Conservation (phyloP, 306 rosid species). For the Quillaja saponaria region DNA sequence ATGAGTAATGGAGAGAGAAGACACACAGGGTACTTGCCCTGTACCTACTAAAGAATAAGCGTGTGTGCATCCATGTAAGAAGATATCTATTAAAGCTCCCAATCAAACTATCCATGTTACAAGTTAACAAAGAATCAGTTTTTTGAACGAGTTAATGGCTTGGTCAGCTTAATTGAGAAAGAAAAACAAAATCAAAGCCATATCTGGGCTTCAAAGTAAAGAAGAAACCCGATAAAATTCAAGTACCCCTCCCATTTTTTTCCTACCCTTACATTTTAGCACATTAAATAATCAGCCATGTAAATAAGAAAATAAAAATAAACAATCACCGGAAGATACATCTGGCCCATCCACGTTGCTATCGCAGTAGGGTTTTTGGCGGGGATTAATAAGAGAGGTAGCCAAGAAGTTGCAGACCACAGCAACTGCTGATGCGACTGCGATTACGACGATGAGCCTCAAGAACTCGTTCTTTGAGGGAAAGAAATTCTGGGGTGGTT, state of each 20-base stretch:
- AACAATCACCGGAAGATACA: slow-evolving; percentile 47
- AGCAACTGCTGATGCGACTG: slow-evolving; percentile 56
- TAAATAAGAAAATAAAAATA: not conserved
- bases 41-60: too few species aligned
- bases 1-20: not conserved
- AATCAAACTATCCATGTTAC: too few species aligned
- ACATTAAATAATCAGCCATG: not conserved
- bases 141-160: too few species aligned
- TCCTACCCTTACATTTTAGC: not conserved
- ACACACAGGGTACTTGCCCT: too few species aligned
- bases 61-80: too few species aligned
- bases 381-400: slow-evolving; percentile 39
- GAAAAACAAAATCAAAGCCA: not conserved
- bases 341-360: slow-evolving; percentile 34
- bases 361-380: slow-evolving; percentile 63
- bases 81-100: too few species aligned
- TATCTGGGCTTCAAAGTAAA: not conserved
- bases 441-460: slow-evolving; percentile 47
- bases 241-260: not conserved
- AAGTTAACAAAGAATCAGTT: too few species aligned
- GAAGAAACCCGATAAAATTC: slow-evolving; percentile 1
- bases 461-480: slow-evolving; percentile 66
- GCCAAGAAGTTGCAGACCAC: slow-evolving; percentile 48
- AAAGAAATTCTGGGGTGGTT: slow-evolving; percentile 60
- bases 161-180: too few species aligned